Base-by-base conservation (phyloP, 257 asterid species). In the Dorcoceras hygrometricum region DNA sequence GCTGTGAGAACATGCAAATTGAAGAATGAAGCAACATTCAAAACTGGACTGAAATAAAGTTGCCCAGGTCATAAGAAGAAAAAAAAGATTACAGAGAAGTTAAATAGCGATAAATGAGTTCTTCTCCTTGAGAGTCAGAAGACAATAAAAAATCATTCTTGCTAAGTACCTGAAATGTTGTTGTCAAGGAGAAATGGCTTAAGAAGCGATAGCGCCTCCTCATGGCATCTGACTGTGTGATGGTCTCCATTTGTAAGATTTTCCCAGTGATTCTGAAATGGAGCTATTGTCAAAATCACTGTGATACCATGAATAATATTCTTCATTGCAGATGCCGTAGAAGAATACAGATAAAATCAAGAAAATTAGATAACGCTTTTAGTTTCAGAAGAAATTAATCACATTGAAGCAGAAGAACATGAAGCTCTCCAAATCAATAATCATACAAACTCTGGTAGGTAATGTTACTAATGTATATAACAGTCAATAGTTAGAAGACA, bases 121-220 rank as follows among this genome's bases (percentile, higher is more conserved):
- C 4, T 2, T 36, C 46, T 36, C 16, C 16, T 36, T 36, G 46
- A 32, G 50, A 0, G 3, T 39, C 51, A 43, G 51, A 19, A 36
- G 64, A 48, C 11, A 8, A 56, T 7, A 27, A 29, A 23, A 58
- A 46, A 14, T 36, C 3, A 28, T 73, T 53, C 50, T 43, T 28
- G 50, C 31, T 63, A 48, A 67, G 72, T 65, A 89, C 99, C 95
- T 93, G 95, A 80, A 86, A 88, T 39, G 91, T 82, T 65, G 99
- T 86, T 72, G 99, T 86, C 80, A 92, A 79, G 77, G 99, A 85
- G 73, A 93, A 83, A 83, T 93, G 99, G 82, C 99, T 90, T 76
- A 93, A 71, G 83, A 81, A 90, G 70, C 97, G 97, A 71, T 86
- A 93, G 63, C 96, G 96, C 73, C 88, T 86, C 77, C 97, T 88